These are phyloP conservation scores for Paramecium primaurelia DNA, from an alignment of 73 alveolate genomes.

Conservation along the genomic window DNA sequence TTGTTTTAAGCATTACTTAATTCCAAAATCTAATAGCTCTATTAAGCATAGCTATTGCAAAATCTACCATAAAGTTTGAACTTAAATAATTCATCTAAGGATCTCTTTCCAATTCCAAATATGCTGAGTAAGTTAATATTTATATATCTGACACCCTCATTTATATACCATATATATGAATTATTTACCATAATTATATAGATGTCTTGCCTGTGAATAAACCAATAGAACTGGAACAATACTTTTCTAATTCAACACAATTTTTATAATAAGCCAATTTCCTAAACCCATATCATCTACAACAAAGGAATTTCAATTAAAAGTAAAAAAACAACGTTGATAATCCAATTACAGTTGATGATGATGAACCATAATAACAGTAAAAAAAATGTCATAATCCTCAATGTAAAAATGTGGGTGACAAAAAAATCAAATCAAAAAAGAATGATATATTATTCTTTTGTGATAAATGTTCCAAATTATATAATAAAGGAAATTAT, in stretches of 20 bases:
- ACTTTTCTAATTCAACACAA: neutral
- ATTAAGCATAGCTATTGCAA: neutral
- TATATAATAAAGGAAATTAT: slow-evolving; percentile 28
- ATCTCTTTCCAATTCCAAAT: neutral
- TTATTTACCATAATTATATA: neutral
- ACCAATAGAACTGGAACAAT: neutral
- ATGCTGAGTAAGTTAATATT: neutral
- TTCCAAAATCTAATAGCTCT: neutral
- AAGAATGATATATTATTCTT: neutral
- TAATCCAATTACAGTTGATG: slow-evolving; percentile 35
- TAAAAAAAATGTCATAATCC: neutral
- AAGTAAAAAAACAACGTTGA: neutral
- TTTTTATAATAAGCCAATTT: neutral
- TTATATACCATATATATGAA: neutral
- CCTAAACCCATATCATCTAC: neutral
- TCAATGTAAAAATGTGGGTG: neutral
- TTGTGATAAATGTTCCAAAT: slow-evolving; percentile 28
- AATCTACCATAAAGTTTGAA: neutral
- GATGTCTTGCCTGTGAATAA: neutral
- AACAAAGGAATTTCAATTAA: neutral
- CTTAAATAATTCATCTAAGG: neutral
- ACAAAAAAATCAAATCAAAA: slow-evolving; percentile 14
- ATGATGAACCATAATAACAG: slow-evolving; percentile 1
- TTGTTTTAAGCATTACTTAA: neutral
- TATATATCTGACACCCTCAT: neutral